Evolutionary conservation across 768 basidiomycete genomes (phyloP).

Genomic region (Tephrocybe sp.): DNA sequence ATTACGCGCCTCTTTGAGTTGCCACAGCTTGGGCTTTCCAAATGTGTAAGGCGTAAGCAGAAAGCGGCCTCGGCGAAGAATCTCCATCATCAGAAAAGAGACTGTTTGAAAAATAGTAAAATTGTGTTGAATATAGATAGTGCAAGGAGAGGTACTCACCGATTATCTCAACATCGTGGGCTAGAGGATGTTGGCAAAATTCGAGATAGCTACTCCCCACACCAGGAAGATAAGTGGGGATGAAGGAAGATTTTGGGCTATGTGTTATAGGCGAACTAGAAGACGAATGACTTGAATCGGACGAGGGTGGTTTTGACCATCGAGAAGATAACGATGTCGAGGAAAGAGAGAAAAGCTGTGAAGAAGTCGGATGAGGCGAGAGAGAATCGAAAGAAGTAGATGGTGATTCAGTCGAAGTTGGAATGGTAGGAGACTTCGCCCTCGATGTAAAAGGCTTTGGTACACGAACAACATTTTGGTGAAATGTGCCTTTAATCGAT

Average conservation of each 20-base stretch:
- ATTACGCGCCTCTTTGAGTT: conserved; percentile 39
- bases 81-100: conserved; percentile 66
- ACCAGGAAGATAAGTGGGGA: conserved; percentile 51
- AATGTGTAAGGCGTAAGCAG: conserved; percentile 47
- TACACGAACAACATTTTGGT: conserved; percentile 49
- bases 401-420: conserved; percentile 16
- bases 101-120: conserved; percentile 31
- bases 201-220: conserved; percentile 61
- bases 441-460: conserved; percentile 27
- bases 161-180: conserved; percentile 52
- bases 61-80: conserved; percentile 60
- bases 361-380: conserved; percentile 12
- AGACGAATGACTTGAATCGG: background rate
- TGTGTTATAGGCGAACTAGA: background rate
- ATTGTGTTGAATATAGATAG: background rate
- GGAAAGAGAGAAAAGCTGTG: conserved; percentile 17
- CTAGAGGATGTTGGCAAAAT: conserved; percentile 48
- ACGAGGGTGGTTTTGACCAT: conserved; percentile 2
- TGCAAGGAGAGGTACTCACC: conserved; percentile 30
- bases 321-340: conserved; percentile 17
- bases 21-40: conserved; percentile 50
- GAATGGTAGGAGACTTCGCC: conserved; percentile 5
- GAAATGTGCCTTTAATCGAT: conserved; percentile 48
- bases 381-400: conserved; percentile 9
- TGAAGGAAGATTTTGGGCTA: conserved; percentile 35